A percentile compares a stretch with the other conserved stretches of the same genome.
Conservation (phyloP, 345 rosid species). For the Citrus glauca region DNA sequence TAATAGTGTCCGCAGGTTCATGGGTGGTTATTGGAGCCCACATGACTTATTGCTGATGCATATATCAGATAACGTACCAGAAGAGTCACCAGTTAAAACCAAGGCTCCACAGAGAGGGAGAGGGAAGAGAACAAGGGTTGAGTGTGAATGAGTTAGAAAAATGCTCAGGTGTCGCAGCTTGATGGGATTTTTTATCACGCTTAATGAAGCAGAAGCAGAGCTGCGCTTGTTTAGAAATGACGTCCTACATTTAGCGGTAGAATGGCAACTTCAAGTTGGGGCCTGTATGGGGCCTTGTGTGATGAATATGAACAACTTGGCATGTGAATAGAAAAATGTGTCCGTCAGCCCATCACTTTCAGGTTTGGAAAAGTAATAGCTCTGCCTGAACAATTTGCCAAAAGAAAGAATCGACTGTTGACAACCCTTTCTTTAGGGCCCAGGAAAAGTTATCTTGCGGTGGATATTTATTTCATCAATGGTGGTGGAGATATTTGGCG, state of each 20-base stretch:
- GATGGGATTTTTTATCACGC: background rate
- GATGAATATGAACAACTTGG: background rate
- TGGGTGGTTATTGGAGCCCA: background rate
- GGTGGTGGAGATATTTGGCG: background rate
- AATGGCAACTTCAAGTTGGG: background rate
- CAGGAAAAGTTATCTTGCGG: background rate
- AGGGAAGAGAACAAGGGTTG: background rate
- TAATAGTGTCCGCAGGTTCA: background rate
- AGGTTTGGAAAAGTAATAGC: background rate
- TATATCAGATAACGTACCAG: background rate
- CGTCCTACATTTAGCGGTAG: background rate
- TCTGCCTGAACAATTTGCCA: background rate
- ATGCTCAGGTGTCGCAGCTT: no score
- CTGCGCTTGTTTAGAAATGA: background rate
- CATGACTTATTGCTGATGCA: background rate
- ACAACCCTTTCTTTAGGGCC: background rate
- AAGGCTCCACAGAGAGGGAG: background rate
- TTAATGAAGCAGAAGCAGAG: background rate
- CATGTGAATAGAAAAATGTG: background rate
- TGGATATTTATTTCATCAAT: background rate
- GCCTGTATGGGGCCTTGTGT: background rate
- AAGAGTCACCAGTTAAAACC: background rate
- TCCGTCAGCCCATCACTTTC: background rate
- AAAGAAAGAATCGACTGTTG: background rate
- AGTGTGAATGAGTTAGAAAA: background rate